Evolutionary conservation across 495 filamentous ascomycete species (phyloP).

Genomic region (Hyaloscypha finlandica): DNA sequence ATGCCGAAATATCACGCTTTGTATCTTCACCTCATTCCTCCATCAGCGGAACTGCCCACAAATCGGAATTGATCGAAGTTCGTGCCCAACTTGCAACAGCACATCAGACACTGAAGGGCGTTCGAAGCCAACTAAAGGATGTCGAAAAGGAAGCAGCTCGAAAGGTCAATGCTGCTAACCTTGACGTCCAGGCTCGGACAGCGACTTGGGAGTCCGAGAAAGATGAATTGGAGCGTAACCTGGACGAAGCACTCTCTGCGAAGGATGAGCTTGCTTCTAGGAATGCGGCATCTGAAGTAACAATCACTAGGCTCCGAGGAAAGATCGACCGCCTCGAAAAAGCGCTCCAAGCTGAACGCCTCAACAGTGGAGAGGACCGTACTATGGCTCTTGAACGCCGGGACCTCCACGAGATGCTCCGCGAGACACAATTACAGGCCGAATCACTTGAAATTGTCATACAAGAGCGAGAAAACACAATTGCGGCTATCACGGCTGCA

Average conservation of each 20-base stretch:
- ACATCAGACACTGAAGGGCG: conserved; percentile 59
- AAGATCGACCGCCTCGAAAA: conserved; percentile 47
- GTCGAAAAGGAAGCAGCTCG: conserved; percentile 54
- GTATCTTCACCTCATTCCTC: conserved; percentile 29
- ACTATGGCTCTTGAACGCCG: conserved; percentile 40
- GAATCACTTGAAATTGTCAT: conserved; percentile 45
- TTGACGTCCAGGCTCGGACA: conserved; percentile 44
- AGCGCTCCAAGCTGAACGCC: conserved; percentile 52
- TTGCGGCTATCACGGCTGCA: conserved; percentile 46
- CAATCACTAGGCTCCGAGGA: conserved; percentile 31
- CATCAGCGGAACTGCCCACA: conserved; percentile 50
- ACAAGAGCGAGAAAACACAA: conserved; percentile 45
- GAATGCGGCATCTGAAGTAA: conserved; percentile 35
- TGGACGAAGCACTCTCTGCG: conserved; percentile 37
- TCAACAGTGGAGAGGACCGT: conserved; percentile 36
- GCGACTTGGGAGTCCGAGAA: conserved; percentile 44
- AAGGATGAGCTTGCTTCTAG: conserved; percentile 37
- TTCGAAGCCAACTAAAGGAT: conserved; percentile 59
- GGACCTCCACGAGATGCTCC: conserved; percentile 42
- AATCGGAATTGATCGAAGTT: conserved; percentile 62
- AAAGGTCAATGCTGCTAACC: conserved; percentile 45
- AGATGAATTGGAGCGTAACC: conserved; percentile 49
- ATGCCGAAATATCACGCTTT: conserved; percentile 42
- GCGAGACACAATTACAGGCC: conserved; percentile 43
- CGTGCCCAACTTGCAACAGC: conserved; percentile 64